Evolutionary conservation across 106 monocot species (phyloP).

Genomic region (Platanthera guangdongensis): DNA sequence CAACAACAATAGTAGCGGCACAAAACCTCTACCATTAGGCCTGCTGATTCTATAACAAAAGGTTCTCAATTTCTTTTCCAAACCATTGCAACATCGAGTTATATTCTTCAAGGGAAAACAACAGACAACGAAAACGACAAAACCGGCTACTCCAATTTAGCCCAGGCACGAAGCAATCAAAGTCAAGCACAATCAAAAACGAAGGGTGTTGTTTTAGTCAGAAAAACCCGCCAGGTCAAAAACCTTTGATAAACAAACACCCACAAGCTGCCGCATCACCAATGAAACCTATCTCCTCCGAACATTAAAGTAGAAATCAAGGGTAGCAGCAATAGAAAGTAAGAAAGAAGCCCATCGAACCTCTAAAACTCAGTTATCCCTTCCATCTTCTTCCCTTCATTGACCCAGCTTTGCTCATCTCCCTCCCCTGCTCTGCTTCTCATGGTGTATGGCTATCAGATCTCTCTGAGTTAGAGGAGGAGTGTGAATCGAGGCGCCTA

Average conservation of each 20-base stretch:
- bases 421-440: background rate
- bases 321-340: background rate
- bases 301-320: background rate
- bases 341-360: conserved; percentile 1
- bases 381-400: background rate
- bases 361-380: background rate
- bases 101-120: background rate
- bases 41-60: background rate
- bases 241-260: background rate
- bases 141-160: background rate
- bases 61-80: background rate
- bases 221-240: background rate
- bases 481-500: background rate
- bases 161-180: background rate
- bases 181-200: background rate
- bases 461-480: background rate
- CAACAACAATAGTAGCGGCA: background rate
- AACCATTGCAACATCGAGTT: background rate
- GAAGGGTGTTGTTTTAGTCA: background rate
- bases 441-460: background rate
- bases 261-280: background rate
- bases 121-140: background rate
- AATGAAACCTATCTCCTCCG: background rate
- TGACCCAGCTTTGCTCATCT: background rate
- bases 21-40: background rate